These are phyloP conservation scores for Plectosphaerella plurivora DNA, from an alignment of 2,329 filamentous ascomycete genomes.

Conservation along the genomic window DNA sequence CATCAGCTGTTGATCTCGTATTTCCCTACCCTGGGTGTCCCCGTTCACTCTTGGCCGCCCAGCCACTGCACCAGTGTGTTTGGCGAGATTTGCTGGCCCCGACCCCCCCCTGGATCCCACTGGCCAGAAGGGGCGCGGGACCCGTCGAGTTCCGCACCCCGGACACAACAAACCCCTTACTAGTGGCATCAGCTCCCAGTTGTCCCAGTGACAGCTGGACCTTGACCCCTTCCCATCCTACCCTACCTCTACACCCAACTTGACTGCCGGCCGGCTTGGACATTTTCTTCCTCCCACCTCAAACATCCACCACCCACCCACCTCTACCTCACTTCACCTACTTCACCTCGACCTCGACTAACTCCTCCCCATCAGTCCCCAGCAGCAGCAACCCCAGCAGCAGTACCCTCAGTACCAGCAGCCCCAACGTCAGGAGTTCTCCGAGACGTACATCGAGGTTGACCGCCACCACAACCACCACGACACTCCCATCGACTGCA, in stretches of 20 bases:
- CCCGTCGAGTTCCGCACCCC: not conserved
- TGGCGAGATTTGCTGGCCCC: not conserved
- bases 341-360: slow-evolving; percentile 14
- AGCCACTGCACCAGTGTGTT: not conserved
- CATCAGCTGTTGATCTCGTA: slow-evolving; percentile 1
- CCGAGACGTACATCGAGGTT: slow-evolving; percentile 63
- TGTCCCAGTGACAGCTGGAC: slow-evolving; percentile 10
- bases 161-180: not conserved
- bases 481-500: slow-evolving; percentile 53
- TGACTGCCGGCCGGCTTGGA: no score
- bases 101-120: not conserved
- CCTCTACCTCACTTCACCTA: slow-evolving; percentile 13
- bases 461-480: slow-evolving; percentile 48
- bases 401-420: slow-evolving; percentile 12
- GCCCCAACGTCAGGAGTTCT: slow-evolving; percentile 39
- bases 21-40: not conserved
- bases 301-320: slow-evolving; percentile 1
- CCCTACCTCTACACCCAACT: slow-evolving; percentile 24
- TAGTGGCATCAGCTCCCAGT: slow-evolving; percentile 6
- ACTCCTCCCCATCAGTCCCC: slow-evolving; percentile 13
- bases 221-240: slow-evolving; percentile 5
- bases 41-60: not conserved
- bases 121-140: not conserved
- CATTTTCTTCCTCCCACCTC: not conserved
- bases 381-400: slow-evolving; percentile 9